Percentiles rank a stretch among this genome's conserved stretches.
phyloP scores from a whole-genome alignment of 78 protist species.

The slime mould (Dictyostelium discoideum) region DNA sequence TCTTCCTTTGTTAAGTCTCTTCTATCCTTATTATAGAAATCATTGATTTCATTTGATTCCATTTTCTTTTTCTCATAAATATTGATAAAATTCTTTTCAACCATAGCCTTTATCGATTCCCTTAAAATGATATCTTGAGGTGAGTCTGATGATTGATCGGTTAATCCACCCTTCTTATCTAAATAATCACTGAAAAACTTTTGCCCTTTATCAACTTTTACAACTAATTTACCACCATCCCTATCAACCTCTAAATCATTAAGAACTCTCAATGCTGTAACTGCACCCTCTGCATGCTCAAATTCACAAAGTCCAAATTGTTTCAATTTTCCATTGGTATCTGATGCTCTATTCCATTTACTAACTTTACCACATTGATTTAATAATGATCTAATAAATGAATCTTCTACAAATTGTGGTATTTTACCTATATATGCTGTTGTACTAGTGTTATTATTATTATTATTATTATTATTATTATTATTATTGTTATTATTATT shows the following conservation, averaged over 20 bases:
- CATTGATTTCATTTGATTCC: neutral
- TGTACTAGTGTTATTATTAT: constrained; percentile 2
- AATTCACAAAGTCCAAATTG: constrained; percentile 76
- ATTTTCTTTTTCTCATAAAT: constrained; percentile 16
- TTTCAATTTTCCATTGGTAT: constrained; percentile 51
- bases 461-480: neutral
- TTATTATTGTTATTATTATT: too few relatives aligned
- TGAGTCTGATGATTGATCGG: constrained; percentile 13
- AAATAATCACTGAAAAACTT: constrained; percentile 37
- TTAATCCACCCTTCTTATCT: neutral
- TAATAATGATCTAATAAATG: constrained; percentile 23
- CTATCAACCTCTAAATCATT: constrained; percentile 33
- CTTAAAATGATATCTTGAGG: neutral
- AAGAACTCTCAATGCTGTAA: constrained; percentile 58
- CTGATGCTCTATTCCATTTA: constrained; percentile 73
- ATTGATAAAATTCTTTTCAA: neutral
- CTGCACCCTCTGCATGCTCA: constrained; percentile 66
- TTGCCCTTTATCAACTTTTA: constrained; percentile 53
- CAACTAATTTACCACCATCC: neutral
- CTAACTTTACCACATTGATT: constrained; percentile 56
- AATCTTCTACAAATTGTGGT: constrained; percentile 69
- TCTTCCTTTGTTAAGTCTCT: constrained; percentile 45
- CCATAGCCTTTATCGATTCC: constrained; percentile 17
- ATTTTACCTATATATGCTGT: constrained; percentile 73
- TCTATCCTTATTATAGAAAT: constrained; percentile 49